phyloP scores from a whole-genome alignment of 805 yeast genomes.

The Sungouiella thailandica region DNA sequence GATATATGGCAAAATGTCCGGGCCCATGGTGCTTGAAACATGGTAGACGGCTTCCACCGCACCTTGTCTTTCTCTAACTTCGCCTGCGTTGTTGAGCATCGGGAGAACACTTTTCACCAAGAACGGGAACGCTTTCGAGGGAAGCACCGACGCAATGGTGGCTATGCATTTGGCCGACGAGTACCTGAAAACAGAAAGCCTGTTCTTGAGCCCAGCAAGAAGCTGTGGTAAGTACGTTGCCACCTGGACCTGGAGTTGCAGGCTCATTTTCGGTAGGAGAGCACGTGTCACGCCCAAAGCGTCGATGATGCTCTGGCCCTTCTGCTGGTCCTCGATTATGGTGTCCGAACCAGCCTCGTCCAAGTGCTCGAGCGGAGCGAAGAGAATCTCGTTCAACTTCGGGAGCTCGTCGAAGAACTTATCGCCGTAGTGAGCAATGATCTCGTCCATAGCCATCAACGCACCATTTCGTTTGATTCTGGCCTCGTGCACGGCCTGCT shows the following conservation, averaged over 20 bases:
- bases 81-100: conserved; percentile 70
- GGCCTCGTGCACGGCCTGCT: conserved; percentile 66
- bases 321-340: conserved; percentile 35
- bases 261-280: conserved; percentile 56
- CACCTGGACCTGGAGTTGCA: conserved; percentile 45
- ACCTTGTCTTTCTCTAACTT: conserved; percentile 77
- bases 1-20: conserved; percentile 86
- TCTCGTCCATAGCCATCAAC: conserved; percentile 55
- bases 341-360: conserved; percentile 19
- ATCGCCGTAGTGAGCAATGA: conserved; percentile 50
- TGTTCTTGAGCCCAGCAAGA: conserved; percentile 57
- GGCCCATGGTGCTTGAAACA: conserved; percentile 78
- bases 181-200: conserved; percentile 79
- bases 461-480: conserved; percentile 84
- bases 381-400: conserved; percentile 57
- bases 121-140: conserved; percentile 68
- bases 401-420: conserved; percentile 58
- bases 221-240: conserved; percentile 36
- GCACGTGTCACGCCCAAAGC: conserved; percentile 79
- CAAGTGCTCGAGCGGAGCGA: conserved; percentile 54
- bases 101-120: conserved; percentile 78
- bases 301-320: conserved; percentile 82
- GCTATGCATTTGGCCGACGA: conserved; percentile 89
- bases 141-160: conserved; percentile 62
- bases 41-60: conserved; percentile 90